phyloP scores from a whole-genome alignment of 768 basidiomycete species.

The Boletus rufocinnamomeus region DNA sequence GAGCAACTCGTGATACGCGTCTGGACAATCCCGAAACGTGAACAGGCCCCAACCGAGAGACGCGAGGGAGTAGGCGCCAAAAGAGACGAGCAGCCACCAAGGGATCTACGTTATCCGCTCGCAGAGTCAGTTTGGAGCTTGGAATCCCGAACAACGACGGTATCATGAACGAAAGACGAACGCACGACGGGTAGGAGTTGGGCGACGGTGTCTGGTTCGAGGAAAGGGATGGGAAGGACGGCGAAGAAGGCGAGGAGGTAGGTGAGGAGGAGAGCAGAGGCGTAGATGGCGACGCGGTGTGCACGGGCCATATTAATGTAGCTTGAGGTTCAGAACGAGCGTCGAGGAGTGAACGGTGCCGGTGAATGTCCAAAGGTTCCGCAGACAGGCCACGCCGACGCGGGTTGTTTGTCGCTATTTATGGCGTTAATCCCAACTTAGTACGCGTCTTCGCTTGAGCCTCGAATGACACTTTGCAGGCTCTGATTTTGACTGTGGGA shows the following conservation, averaged over 20 bases:
- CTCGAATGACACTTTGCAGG: background rate
- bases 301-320: slow-evolving; percentile 56
- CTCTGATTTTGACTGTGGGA: background rate
- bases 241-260: slow-evolving; percentile 40
- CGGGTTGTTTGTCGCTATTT: background rate
- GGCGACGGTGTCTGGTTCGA: slow-evolving; percentile 7
- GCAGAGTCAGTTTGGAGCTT: background rate
- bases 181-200: slow-evolving; percentile 22
- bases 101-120: slow-evolving; percentile 55
- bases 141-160: background rate
- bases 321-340: background rate
- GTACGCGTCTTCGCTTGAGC: too few species aligned
- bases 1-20: slow-evolving; percentile 73
- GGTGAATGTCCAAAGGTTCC: background rate
- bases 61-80: slow-evolving; percentile 78
- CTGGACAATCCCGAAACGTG: slow-evolving; percentile 75
- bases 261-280: slow-evolving; percentile 43
- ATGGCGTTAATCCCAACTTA: background rate
- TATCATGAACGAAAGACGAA: background rate
- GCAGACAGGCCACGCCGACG: too few species aligned
- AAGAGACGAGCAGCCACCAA: slow-evolving; percentile 80
- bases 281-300: slow-evolving; percentile 50
- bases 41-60: slow-evolving; percentile 75
- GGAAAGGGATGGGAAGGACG: slow-evolving; percentile 18
- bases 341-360: background rate